Conservation (phyloP, 306 rosid species). For the Benincasa hispida region DNA sequence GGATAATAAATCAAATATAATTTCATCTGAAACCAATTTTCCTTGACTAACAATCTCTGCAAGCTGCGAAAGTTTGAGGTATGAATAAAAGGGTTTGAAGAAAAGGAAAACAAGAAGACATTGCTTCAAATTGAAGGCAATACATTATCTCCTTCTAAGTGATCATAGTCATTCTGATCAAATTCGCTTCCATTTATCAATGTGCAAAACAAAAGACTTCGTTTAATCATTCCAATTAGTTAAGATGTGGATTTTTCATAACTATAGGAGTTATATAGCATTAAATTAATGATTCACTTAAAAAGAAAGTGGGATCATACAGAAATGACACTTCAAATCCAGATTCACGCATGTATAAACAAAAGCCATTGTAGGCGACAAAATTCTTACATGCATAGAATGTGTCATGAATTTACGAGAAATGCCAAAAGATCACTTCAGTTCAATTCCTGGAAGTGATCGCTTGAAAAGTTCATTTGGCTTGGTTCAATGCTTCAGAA, state of each 20-base stretch:
- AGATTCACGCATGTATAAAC: not conserved
- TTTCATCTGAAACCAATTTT: slow-evolving; percentile 38
- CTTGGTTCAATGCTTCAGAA: not conserved
- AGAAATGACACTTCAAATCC: not conserved
- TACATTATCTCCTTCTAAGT: not conserved
- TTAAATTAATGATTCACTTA: not conserved
- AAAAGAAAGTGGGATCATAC: not conserved
- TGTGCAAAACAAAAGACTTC: not conserved
- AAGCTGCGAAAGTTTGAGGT: slow-evolving; percentile 17
- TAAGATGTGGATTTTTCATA: not conserved
- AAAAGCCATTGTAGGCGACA: not conserved
- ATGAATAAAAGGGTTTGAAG: not conserved
- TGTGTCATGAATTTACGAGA: not conserved
- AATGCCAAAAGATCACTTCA: not conserved
- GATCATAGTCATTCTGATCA: not conserved
- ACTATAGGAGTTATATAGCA: not conserved
- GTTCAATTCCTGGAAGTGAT: not conserved
- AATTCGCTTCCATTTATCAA: not conserved
- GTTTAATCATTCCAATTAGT: not conserved
- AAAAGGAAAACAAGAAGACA: not conserved
- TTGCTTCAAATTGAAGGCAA: not conserved
- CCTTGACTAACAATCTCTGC: slow-evolving; percentile 36
- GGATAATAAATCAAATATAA: slow-evolving; percentile 28
- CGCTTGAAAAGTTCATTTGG: not conserved
- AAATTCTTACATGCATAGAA: not conserved